Evolutionary conservation across 495 filamentous ascomycete genomes (phyloP), one percentile per base, ranked within the genome.

Genomic region (Penicillium manginii): DNA sequence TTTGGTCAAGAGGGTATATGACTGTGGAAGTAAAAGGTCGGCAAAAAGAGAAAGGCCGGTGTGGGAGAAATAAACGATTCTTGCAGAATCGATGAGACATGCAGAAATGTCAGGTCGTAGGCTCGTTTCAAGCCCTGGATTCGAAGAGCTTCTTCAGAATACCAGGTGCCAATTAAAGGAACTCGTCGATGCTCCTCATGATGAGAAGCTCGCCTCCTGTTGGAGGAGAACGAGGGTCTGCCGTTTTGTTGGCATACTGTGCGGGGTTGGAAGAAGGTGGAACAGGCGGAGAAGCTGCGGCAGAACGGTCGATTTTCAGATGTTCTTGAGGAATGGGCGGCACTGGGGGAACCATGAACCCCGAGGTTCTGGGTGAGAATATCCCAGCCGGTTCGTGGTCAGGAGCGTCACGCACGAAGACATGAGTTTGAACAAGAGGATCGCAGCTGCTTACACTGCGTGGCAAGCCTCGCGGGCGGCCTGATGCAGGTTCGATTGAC

Each of bases 131-230:
- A 22, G 57, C 52, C 18, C 60, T 48, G 52, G 45, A 39, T 54
- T 19, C 22, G 52, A 23, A 19, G 32, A 54, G 4, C 35, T 2
- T 5, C 35, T 39, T n/a, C 35, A 39, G 35, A 61, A 57, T 49
- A 29, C 26, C 55, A 45, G 50, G 43, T 49, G 42, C n/a, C 21
- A 45, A 70, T 76, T 72, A 80, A 51, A 80, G 63, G 67, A 83
- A 76, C 65, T 82, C 81, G 63, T 80, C 79, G 63, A 83, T 83
- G 60, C 71, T 82, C 68, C 81, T 78, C 72, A 81, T 78, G 54
- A 82, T 82, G 51, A 80, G 62, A 18, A 74, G 70, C 59, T 81
- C 81, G 10, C 72, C 72, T 42, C 74, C 75, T 29, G 70, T 68
- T 14, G 74, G 74, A 42, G 81, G 81, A 15, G 80, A 82, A 58